Evolutionary conservation across 768 basidiomycete genomes (phyloP).

Genomic region (Kondoa malvinella): DNA sequence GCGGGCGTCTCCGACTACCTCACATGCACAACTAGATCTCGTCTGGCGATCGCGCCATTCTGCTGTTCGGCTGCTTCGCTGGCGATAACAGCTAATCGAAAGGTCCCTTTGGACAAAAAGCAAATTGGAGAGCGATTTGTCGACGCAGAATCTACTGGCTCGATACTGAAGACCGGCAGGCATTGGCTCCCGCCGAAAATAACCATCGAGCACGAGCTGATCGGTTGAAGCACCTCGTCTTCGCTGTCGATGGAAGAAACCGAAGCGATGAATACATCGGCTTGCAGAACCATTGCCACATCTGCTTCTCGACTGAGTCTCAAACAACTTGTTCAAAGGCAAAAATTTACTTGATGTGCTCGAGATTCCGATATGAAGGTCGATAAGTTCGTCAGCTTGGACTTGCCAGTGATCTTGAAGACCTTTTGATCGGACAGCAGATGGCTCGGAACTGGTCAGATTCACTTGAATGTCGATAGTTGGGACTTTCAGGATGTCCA

Average conservation of each 20-base stretch:
- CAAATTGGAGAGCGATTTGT: not conserved
- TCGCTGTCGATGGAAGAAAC: not conserved
- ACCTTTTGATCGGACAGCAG: not conserved
- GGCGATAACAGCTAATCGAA: no score
- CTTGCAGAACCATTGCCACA: not conserved
- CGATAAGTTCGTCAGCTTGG: not conserved
- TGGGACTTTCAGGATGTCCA: constrained; percentile 42
- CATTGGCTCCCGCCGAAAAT: not conserved
- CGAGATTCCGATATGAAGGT: not conserved
- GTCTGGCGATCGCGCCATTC: no score
- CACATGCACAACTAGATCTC: no score
- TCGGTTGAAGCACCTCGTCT: not conserved
- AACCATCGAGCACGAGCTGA: not conserved
- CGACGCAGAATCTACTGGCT: no score
- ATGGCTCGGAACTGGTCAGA: not conserved
- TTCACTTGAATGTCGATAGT: constrained; percentile 1
- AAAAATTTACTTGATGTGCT: not conserved
- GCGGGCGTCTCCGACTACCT: no score
- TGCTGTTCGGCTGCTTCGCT: no score
- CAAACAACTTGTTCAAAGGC: no score
- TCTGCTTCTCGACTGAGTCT: no score
- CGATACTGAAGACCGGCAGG: not conserved
- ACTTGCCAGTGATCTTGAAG: not conserved
- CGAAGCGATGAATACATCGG: not conserved
- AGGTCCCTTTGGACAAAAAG: no score